These are phyloP conservation scores for Maudiozyma pseudohumilis DNA, from an alignment of 805 yeast species.

Conservation along the genomic window DNA sequence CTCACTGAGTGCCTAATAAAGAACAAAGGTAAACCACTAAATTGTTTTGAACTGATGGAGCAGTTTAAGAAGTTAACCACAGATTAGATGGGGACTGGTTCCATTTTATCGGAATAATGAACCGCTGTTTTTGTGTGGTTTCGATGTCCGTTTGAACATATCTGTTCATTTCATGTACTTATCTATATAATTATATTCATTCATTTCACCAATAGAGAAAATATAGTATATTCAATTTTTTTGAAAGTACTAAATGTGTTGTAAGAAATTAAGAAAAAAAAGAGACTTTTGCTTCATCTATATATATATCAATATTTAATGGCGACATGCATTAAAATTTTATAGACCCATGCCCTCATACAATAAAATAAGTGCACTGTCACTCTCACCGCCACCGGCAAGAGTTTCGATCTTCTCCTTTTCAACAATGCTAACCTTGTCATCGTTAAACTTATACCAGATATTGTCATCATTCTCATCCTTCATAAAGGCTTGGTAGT, in stretches of 20 bases:
- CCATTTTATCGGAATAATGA: background rate
- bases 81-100: background rate
- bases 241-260: background rate
- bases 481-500: conserved; percentile 81
- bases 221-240: background rate
- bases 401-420: conserved; percentile 74
- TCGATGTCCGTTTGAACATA: no score
- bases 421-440: conserved; percentile 67
- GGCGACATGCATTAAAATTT: background rate
- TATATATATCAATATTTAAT: conserved; percentile 4
- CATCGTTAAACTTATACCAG: conserved; percentile 96
- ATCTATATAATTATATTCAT: background rate
- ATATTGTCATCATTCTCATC: conserved; percentile 63
- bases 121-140: background rate
- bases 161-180: background rate
- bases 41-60: conserved; percentile 77
- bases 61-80: conserved; percentile 49
- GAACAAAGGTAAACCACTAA: conserved; percentile 55
- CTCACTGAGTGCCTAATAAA: conserved; percentile 50
- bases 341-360: conserved; percentile 72
- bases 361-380: conserved; percentile 80
- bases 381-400: conserved; percentile 98
- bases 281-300: background rate
- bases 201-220: background rate
- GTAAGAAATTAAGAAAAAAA: background rate